phyloP scores from a whole-genome alignment of 1,139 yeast genomes.

The Saccharomyces hybrid region DNA sequence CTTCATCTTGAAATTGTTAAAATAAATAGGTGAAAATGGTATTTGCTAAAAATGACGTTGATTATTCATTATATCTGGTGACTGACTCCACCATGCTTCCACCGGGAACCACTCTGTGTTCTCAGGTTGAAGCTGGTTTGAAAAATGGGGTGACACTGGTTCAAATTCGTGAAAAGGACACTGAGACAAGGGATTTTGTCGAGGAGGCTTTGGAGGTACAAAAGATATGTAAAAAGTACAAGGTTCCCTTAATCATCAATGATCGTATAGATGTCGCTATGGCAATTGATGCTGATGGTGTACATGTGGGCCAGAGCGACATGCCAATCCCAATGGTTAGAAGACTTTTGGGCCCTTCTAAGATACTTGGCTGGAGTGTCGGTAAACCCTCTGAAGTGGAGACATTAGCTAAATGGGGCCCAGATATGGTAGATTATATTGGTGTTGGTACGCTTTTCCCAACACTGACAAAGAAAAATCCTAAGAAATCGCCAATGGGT shows the following conservation, averaged over 20 bases:
- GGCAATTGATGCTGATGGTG: constrained; percentile 86
- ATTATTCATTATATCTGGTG: too few species aligned
- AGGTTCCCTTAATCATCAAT: constrained; percentile 76
- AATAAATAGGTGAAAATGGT: constrained; percentile 7
- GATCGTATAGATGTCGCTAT: constrained; percentile 86
- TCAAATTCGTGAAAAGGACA: constrained; percentile 74
- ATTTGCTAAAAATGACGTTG: constrained; percentile 33
- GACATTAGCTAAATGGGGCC: constrained; percentile 44
- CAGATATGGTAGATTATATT: constrained; percentile 60
- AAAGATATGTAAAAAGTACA: constrained; percentile 47
- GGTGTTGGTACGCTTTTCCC: constrained; percentile 82
- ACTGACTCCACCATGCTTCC: constrained; percentile 80
- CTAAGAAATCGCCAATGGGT: constrained; percentile 49
- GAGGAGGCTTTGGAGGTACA: constrained; percentile 56
- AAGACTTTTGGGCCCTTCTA: constrained; percentile 57
- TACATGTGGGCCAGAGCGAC: constrained; percentile 92
- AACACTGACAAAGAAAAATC: constrained; percentile 68
- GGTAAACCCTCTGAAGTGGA: constrained; percentile 52
- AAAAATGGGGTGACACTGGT: constrained; percentile 71
- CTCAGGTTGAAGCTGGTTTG: constrained; percentile 57
- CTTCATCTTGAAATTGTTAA: background rate
- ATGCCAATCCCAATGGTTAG: constrained; percentile 63
- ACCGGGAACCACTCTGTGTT: constrained; percentile 46
- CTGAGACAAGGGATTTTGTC: constrained; percentile 63
- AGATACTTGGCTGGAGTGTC: constrained; percentile 77